Evolutionary conservation across 1,139 yeast species (phyloP).

Genomic region (Diutina ranongensis): DNA sequence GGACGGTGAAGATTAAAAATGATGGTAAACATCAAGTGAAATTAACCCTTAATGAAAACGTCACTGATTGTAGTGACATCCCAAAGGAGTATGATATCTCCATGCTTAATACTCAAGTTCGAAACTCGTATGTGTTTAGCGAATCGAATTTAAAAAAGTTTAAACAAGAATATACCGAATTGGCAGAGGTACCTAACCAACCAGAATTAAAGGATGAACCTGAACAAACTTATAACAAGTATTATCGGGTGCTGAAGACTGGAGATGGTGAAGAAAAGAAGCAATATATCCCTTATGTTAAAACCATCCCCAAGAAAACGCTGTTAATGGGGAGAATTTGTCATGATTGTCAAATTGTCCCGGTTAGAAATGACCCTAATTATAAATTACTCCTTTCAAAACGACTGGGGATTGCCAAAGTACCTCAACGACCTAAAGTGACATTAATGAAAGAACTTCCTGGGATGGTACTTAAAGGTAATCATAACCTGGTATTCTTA

Average conservation of each 20-base stretch:
- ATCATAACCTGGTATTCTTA: conserved; percentile 51
- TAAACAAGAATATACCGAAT: conserved; percentile 44
- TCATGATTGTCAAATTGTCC: conserved; percentile 86
- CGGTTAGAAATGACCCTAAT: conserved; percentile 61
- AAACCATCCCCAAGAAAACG: conserved; percentile 79
- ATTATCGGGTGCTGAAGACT: conserved; percentile 20
- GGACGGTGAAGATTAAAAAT: conserved; percentile 59
- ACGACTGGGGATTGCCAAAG: conserved; percentile 6
- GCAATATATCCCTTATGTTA: conserved; percentile 54
- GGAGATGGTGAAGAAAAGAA: conserved; percentile 19
- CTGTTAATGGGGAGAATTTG: conserved; percentile 77
- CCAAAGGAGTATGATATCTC: conserved; percentile 81
- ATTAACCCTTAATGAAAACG: conserved; percentile 37
- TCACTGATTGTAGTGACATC: conserved; percentile 25
- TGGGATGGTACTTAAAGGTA: conserved; percentile 68
- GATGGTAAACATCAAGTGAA: conserved; percentile 40
- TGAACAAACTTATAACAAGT: conserved; percentile 12
- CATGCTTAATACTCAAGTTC: conserved; percentile 66
- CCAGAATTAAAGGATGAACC: conserved; percentile 25
- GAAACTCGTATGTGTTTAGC: conserved; percentile 80
- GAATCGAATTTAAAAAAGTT: conserved; percentile 73
- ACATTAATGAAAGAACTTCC: conserved; percentile 74
- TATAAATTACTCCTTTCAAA: conserved; percentile 35
- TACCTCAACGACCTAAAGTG: conserved; percentile 50
- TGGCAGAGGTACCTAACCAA: conserved; percentile 37